Evolutionary conservation across 1,139 yeast species (phyloP).

Genomic region (Debaryomyces fabryi): DNA sequence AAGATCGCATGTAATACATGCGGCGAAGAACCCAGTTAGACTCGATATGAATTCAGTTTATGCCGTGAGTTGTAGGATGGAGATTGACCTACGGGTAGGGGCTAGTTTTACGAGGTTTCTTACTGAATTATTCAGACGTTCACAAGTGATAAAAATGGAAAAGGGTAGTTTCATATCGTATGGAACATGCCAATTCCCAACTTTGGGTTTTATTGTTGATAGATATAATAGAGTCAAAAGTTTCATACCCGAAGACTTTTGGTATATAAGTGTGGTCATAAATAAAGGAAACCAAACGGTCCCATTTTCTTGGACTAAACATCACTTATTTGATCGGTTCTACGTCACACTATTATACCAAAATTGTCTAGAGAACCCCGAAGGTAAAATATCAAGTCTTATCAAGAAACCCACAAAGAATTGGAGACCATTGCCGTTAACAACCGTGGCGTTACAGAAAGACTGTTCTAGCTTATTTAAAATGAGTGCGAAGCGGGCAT

Average conservation of each 20-base stretch:
- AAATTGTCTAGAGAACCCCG: constrained; percentile 51
- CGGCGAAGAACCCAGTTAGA: constrained; percentile 68
- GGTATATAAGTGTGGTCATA: constrained; percentile 65
- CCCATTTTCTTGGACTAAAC: constrained; percentile 66
- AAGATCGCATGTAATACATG: constrained; percentile 66
- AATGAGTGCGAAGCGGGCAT: constrained; percentile 78
- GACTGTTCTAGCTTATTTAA: constrained; percentile 76
- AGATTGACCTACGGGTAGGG: constrained; percentile 88
- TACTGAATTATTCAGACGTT: constrained; percentile 50
- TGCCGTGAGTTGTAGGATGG: constrained; percentile 86
- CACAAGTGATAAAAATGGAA: constrained; percentile 18
- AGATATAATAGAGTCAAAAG: constrained; percentile 73
- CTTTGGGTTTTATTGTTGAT: constrained; percentile 96
- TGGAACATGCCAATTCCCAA: constrained; percentile 97
- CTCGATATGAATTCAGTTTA: constrained; percentile 72
- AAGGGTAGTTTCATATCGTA: constrained; percentile 54
- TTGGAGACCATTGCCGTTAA: constrained; percentile 84
- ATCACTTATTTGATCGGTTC: constrained; percentile 71
- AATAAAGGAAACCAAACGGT: constrained; percentile 42
- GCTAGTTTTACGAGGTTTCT: constrained; percentile 83
- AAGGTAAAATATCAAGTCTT: constrained; percentile 56
- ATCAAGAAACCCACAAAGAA: constrained; percentile 69
- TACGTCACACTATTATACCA: constrained; percentile 67
- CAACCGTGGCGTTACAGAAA: constrained; percentile 94
- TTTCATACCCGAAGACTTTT: constrained; percentile 77